Conservation (phyloP, 208 protist genomes). For the Trichomonas tenax region DNA sequence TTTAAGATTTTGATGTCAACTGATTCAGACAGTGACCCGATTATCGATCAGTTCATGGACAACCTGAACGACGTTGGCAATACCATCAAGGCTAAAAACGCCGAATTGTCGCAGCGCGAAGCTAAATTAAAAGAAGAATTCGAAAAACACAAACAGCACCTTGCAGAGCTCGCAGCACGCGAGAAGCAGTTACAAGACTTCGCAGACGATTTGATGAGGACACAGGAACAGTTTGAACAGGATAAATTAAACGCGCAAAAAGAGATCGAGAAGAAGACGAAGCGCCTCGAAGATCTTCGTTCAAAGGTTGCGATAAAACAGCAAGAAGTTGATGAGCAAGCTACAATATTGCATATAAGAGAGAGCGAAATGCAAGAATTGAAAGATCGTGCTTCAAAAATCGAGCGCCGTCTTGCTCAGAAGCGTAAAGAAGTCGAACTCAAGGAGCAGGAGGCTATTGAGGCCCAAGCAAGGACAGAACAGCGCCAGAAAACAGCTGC, state of each 20-base stretch:
- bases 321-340: neutral
- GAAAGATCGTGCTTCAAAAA: constrained; percentile 15
- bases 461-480: neutral
- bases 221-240: neutral
- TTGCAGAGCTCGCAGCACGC: neutral
- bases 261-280: constrained; percentile 3
- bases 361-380: constrained; percentile 6
- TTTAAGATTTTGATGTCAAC: neutral
- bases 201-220: neutral
- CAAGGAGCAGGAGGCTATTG: neutral
- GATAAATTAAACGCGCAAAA: neutral
- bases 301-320: neutral
- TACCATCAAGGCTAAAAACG: neutral
- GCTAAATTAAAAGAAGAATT: neutral
- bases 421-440: neutral
- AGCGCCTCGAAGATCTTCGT: neutral
- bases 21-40: neutral
- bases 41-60: neutral
- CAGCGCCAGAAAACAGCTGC: neutral
- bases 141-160: neutral
- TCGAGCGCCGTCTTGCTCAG: neutral
- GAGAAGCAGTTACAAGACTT: neutral
- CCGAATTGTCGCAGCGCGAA: neutral
- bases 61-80: neutral
- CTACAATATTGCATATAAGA: neutral